A percentile compares a stretch with the other conserved stretches of the same genome.
phyloP scores from a whole-genome alignment of 1,284 basidiomycete genomes.

The Volvariella surrecta region DNA sequence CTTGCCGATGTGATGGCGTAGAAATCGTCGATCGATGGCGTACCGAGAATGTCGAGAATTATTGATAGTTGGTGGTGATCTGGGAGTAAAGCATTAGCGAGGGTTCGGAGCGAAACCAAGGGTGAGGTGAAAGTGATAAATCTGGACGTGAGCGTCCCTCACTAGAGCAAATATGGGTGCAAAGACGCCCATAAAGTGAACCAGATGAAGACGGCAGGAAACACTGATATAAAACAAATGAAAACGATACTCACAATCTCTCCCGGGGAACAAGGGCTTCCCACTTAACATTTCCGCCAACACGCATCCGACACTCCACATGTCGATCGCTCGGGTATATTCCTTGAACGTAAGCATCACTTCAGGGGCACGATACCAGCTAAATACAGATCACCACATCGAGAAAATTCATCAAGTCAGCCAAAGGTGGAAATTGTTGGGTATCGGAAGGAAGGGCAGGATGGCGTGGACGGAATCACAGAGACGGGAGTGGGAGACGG shows the following conservation, averaged over 20 bases:
- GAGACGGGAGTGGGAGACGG: neutral
- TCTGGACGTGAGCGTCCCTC: too few relatives aligned
- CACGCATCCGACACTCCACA: slow-evolving; percentile 93
- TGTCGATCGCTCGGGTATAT: slow-evolving; percentile 88
- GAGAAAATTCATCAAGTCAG: too few relatives aligned
- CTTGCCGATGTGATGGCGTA: slow-evolving; percentile 83
- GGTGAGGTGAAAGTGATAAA: too few relatives aligned
- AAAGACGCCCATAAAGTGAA: too few relatives aligned
- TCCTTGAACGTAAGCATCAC: slow-evolving; percentile 96
- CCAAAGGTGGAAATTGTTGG: too few relatives aligned
- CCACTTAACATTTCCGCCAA: slow-evolving; percentile 92
- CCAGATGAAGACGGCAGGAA: neutral
- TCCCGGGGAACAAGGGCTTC: slow-evolving; percentile 84
- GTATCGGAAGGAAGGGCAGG: neutral
- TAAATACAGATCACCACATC: neutral
- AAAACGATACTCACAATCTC: slow-evolving; percentile 49
- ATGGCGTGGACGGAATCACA: slow-evolving; percentile 3
- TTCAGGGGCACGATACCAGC: slow-evolving; percentile 93
- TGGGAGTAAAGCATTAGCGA: slow-evolving; percentile 13
- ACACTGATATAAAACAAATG: slow-evolving; percentile 4
- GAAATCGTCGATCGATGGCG: slow-evolving; percentile 88
- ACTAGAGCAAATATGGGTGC: too few relatives aligned
- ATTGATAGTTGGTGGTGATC: slow-evolving; percentile 91
- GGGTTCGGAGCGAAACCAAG: neutral
- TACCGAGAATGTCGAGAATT: slow-evolving; percentile 82